Conservation (phyloP, 768 basidiomycete species). For the Amanita polypyramis region DNA sequence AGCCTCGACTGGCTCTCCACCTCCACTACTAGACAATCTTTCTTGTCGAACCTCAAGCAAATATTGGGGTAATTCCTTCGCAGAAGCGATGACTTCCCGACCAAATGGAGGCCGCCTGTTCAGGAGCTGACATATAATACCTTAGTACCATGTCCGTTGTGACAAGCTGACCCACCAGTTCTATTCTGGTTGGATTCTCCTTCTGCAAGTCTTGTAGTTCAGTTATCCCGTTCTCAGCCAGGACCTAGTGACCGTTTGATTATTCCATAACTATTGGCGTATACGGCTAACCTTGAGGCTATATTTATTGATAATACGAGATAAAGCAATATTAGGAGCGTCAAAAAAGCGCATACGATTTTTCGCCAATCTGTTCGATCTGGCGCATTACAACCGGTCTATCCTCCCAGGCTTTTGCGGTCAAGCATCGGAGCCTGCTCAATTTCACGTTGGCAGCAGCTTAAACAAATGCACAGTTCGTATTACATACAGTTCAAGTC, state of each 20-base stretch:
- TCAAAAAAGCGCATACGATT: constrained; percentile 48
- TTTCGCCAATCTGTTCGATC: constrained; percentile 84
- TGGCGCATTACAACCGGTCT: constrained; percentile 77
- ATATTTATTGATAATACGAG: not conserved
- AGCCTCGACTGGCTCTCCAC: constrained; percentile 43
- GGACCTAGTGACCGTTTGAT: constrained; percentile 34
- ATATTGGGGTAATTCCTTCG: constrained; percentile 60
- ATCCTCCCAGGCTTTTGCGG: constrained; percentile 89
- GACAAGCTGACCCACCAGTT: constrained; percentile 33
- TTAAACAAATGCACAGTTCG: not conserved
- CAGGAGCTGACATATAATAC: constrained; percentile 38
- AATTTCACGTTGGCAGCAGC: not conserved
- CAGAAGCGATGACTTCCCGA: constrained; percentile 48
- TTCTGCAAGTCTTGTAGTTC: constrained; percentile 46
- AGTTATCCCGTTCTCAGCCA: constrained; percentile 65
- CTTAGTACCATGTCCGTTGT: not conserved
- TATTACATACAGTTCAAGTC: constrained; percentile 69
- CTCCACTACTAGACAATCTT: constrained; percentile 30
- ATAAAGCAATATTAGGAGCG: not conserved
- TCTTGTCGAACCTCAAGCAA: constrained; percentile 39
- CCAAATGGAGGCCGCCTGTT: constrained; percentile 73
- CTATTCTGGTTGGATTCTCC: constrained; percentile 51
- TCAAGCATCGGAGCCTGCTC: constrained; percentile 60
- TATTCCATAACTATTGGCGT: not conserved
- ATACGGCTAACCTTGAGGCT: not conserved